A percentile compares a stretch with the other conserved stretches of the same genome.
phyloP scores from a whole-genome alignment of 495 filamentous ascomycete genomes.

The Astrocystis sublimbata region DNA sequence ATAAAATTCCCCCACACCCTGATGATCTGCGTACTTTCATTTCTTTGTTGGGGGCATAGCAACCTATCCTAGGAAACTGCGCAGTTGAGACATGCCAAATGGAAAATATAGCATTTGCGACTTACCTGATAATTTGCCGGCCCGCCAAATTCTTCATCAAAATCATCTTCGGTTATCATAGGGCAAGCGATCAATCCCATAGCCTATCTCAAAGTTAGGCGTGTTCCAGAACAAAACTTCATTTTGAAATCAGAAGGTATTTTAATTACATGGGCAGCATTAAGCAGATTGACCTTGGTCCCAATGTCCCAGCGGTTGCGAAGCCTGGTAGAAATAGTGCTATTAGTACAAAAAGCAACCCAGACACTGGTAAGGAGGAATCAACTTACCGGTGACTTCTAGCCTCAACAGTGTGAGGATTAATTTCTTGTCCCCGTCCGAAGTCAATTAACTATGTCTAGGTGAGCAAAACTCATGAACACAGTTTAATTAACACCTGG shows the following conservation, averaged over 20 bases:
- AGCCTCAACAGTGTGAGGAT: too few relatives aligned
- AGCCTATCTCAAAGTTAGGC: background rate
- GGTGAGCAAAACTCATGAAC: background rate
- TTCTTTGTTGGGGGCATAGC: too few relatives aligned
- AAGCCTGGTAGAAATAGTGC: background rate
- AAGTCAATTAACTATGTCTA: slow-evolving; percentile 26
- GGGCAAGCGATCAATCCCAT: background rate
- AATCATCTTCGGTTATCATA: background rate
- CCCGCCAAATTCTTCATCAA: background rate
- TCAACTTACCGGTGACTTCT: too few relatives aligned
- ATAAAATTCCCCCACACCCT: too few relatives aligned
- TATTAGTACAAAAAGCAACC: background rate
- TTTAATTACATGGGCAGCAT: background rate
- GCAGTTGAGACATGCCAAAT: too few relatives aligned
- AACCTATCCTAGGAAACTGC: too few relatives aligned
- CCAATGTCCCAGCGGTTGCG: background rate
- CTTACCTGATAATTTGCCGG: too few relatives aligned
- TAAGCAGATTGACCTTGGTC: background rate
- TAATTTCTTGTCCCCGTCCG: slow-evolving; percentile 12
- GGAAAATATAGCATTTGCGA: too few relatives aligned
- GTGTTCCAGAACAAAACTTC: background rate
- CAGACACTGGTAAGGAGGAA: too few relatives aligned
- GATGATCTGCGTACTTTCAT: too few relatives aligned
- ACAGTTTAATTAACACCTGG: background rate
- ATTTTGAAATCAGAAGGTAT: background rate